Percentiles rank a stretch among this genome's conserved stretches.
Evolutionary conservation across 2,329 filamentous ascomycete species (phyloP).

Genomic region (Arthrobotrys megalospora): DNA sequence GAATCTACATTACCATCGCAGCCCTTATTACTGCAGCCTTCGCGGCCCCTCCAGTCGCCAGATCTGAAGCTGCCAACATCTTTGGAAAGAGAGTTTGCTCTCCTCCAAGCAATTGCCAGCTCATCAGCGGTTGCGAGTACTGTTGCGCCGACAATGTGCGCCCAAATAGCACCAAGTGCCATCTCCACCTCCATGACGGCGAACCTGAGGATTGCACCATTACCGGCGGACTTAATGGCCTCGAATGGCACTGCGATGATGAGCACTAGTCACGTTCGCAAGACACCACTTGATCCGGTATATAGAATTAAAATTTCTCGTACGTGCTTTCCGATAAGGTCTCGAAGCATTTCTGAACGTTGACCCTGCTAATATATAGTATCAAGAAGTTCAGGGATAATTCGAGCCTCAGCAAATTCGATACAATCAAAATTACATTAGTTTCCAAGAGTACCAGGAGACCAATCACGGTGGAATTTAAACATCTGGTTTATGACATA

Average conservation of each 20-base stretch:
- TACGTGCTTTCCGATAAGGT: not conserved
- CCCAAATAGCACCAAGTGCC: not conserved
- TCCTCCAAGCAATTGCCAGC: constrained; percentile 11
- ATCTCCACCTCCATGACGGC: constrained; percentile 20
- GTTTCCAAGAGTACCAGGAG: not conserved
- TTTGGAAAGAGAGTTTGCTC: constrained; percentile 13
- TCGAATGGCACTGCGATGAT: constrained; percentile 21
- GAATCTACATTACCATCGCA: constrained; percentile 6
- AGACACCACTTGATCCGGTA: not conserved
- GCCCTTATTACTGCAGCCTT: constrained; percentile 3
- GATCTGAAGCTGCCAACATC: not conserved
- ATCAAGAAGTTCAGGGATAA: no score
- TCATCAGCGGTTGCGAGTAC: constrained; percentile 1
- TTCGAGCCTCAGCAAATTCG: no score
- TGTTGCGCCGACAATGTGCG: constrained; percentile 12
- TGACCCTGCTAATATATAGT: no score
- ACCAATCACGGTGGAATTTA: not conserved
- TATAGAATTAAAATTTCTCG: not conserved
- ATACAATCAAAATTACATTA: no score
- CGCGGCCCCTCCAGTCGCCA: constrained; percentile 8
- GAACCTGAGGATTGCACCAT: constrained; percentile 12
- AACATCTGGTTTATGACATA: not conserved
- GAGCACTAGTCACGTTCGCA: not conserved
- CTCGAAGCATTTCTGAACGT: no score
- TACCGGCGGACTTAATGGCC: not conserved